A percentile compares a stretch with the other conserved stretches of the same genome.
phyloP scores from a whole-genome alignment of 345 rosid species.

The Toxicodendron radicans region DNA sequence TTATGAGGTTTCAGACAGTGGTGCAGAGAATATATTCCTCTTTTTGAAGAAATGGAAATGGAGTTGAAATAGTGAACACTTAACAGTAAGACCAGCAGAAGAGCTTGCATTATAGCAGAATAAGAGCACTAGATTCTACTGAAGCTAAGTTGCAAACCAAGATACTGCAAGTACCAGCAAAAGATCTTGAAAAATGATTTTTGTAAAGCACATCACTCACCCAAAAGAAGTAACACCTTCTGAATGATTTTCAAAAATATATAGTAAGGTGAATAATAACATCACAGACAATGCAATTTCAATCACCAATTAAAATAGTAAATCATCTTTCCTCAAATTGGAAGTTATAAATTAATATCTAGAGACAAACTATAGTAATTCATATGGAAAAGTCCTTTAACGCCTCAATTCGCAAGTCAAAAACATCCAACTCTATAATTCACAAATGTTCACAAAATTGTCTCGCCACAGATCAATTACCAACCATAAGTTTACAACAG shows the following conservation, averaged over 20 bases:
- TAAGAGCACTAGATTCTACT: neutral
- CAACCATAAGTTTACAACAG: neutral
- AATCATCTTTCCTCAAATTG: neutral
- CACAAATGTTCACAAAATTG: neutral
- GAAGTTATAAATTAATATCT: neutral
- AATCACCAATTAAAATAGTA: no score
- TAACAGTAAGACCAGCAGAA: neutral
- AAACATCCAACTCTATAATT: neutral
- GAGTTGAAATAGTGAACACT: neutral
- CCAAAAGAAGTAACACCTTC: no score
- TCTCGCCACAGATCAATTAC: constrained; percentile 5
- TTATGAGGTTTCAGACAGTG: neutral
- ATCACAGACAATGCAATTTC: no score
- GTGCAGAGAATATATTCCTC: neutral
- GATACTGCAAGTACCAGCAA: neutral
- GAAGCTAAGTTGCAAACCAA: constrained; percentile 7
- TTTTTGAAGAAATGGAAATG: neutral
- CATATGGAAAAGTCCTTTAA: neutral
- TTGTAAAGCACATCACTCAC: neutral
- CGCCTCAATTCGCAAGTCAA: constrained; percentile 7
- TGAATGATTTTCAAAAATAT: no score
- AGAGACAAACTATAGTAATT: neutral
- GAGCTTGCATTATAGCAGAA: neutral
- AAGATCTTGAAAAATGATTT: neutral
- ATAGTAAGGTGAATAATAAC: no score